Percentiles rank a stretch among this genome's conserved stretches.
Evolutionary conservation across 768 basidiomycete genomes (phyloP).

Genomic region (Rhodotorula diobovata): DNA sequence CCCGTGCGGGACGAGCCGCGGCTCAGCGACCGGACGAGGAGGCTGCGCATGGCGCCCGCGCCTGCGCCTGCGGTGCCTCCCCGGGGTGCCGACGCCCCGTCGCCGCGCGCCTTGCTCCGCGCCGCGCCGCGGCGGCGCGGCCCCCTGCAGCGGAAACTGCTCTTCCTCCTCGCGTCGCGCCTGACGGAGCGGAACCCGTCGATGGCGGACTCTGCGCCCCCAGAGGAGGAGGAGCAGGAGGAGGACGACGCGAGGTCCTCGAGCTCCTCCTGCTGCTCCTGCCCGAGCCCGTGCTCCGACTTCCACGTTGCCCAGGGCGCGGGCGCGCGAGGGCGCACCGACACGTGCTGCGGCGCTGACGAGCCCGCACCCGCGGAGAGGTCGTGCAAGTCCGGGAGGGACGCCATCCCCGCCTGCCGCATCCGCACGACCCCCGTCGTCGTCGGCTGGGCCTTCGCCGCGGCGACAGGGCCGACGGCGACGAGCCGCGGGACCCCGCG

Average conservation of each 20-base stretch:
- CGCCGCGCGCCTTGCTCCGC: neutral
- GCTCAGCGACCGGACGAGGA: neutral
- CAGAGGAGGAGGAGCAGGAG: neutral
- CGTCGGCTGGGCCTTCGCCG: too few relatives aligned
- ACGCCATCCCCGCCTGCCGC: conserved; percentile 3
- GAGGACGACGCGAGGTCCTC: neutral
- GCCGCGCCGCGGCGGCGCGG: neutral
- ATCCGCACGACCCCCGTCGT: neutral
- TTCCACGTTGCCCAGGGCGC: neutral
- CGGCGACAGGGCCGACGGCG: too few relatives aligned
- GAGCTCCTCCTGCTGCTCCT: neutral
- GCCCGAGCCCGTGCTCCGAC: neutral
- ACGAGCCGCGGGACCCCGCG: neutral
- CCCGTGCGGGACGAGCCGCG: too few relatives aligned
- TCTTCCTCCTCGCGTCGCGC: neutral
- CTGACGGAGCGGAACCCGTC: neutral
- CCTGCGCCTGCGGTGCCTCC: too few relatives aligned
- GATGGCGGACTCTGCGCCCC: neutral
- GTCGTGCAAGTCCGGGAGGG: conserved; percentile 7
- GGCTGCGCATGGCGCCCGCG: too few relatives aligned
- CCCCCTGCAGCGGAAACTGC: neutral
- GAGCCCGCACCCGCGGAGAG: neutral
- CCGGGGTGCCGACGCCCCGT: too few relatives aligned
- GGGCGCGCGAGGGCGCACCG: neutral
- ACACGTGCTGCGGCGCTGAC: neutral